These are phyloP conservation scores for Penicillium sp. DNA, from an alignment of 2,329 filamentous ascomycete genomes.

Conservation along the genomic window DNA sequence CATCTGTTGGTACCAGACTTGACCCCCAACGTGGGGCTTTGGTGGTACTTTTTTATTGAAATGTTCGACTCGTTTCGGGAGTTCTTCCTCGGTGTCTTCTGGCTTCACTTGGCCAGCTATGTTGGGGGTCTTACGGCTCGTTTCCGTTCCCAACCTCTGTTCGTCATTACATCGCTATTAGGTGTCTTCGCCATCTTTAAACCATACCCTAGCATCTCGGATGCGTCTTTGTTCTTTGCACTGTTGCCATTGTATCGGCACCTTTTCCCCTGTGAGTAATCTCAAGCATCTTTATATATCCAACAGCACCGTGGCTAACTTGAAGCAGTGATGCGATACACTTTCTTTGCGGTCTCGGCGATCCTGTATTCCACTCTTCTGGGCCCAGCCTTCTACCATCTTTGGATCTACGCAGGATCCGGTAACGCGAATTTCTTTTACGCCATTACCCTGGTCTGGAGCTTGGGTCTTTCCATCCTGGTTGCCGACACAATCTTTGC, in stretches of 20 bases:
- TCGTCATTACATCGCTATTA: slow-evolving; percentile 77
- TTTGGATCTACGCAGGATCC: slow-evolving; percentile 97
- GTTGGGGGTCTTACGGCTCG: slow-evolving; percentile 82
- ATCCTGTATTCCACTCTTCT: slow-evolving; percentile 85
- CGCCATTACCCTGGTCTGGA: slow-evolving; percentile 98
- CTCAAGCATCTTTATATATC: neutral
- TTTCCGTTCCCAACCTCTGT: slow-evolving; percentile 79
- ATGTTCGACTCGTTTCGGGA: slow-evolving; percentile 98
- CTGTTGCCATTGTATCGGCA: slow-evolving; percentile 85
- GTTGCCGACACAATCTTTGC: slow-evolving; percentile 88
- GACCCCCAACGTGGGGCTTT: slow-evolving; percentile 90
- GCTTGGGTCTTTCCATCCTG: slow-evolving; percentile 79
- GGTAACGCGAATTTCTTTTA: slow-evolving; percentile 99
- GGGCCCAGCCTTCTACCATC: slow-evolving; percentile 90
- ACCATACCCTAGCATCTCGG: slow-evolving; percentile 90
- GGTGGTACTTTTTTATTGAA: slow-evolving; percentile 99
- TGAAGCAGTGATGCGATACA: slow-evolving; percentile 77
- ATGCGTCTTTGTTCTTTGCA: slow-evolving; percentile 81
- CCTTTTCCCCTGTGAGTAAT: slow-evolving; percentile 70
- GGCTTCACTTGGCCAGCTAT: slow-evolving; percentile 90
- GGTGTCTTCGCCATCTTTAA: slow-evolving; percentile 95
- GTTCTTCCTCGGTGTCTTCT: slow-evolving; percentile 97
- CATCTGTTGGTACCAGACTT: slow-evolving; percentile 88
- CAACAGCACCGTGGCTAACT: slow-evolving; percentile 27
- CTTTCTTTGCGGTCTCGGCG: slow-evolving; percentile 78